Evolutionary conservation across 225 moss, liverwort and hornwort genomes (phyloP).

Genomic region (Polytrichum formosum): DNA sequence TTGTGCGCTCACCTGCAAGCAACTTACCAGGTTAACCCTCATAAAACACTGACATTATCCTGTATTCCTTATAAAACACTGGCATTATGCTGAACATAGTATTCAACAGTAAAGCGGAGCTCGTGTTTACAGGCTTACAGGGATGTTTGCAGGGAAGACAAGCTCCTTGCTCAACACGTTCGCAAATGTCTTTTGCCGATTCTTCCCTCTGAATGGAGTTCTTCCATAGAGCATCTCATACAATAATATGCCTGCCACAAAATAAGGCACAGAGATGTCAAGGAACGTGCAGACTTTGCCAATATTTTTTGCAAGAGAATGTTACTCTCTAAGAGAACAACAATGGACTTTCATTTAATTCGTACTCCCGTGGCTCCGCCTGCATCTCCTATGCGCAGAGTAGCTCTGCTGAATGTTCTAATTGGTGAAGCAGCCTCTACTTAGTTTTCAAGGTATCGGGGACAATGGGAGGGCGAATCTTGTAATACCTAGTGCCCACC

Average conservation of each 20-base stretch:
- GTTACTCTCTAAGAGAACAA: background rate
- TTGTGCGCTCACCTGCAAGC: slow-evolving; percentile 63
- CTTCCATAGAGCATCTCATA: slow-evolving; percentile 85
- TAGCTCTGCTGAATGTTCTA: background rate
- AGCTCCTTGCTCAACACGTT: slow-evolving; percentile 79
- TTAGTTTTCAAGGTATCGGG: no score
- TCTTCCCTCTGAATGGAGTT: slow-evolving; percentile 80
- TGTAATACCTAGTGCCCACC: slow-evolving; percentile 66
- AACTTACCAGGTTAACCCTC: background rate
- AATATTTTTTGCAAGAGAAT: background rate
- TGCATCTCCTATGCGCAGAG: background rate
- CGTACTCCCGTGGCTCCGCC: no score
- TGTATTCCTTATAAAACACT: no score
- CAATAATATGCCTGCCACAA: slow-evolving; percentile 58
- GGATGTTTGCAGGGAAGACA: slow-evolving; percentile 55
- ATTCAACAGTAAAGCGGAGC: no score
- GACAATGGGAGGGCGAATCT: no score
- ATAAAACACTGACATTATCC: no score
- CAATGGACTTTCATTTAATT: no score
- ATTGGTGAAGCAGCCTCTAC: no score
- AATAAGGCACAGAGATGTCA: background rate
- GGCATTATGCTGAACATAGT: no score
- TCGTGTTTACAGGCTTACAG: slow-evolving; percentile 28
- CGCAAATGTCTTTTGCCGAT: slow-evolving; percentile 72
- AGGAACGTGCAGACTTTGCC: background rate